phyloP scores from a whole-genome alignment of 305 asterid genomes.

The Fraxinus dipetala region DNA sequence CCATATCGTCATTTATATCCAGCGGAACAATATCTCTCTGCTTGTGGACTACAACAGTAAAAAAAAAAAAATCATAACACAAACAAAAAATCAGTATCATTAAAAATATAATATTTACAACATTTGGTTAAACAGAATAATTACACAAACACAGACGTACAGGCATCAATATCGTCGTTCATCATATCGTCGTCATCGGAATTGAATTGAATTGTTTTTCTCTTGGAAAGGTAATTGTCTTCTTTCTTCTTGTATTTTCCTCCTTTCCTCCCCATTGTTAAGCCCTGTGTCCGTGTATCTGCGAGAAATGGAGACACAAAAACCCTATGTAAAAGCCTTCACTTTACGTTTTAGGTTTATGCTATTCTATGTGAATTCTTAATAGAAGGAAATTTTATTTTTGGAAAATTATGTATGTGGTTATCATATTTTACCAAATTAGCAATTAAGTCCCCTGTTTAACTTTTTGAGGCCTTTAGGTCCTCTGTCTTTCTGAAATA shows the following conservation, averaged over 20 bases:
- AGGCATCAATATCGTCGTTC: conserved; percentile 65
- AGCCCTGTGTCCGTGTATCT: not conserved
- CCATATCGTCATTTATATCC: conserved; percentile 52
- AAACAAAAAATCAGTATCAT: not conserved
- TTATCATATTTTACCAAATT: not conserved
- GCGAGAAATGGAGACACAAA: not conserved
- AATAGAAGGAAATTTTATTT: not conserved
- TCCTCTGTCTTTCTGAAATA: not conserved
- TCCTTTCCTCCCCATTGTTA: conserved; percentile 43
- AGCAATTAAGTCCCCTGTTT: not conserved
- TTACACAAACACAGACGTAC: conserved; percentile 30
- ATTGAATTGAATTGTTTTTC: conserved; percentile 20
- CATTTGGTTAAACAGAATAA: not conserved
- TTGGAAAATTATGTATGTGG: not conserved
- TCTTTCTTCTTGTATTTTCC: conserved; percentile 56
- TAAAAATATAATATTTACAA: not conserved
- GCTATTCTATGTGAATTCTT: not conserved
- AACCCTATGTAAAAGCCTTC: not conserved
- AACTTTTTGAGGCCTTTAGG: not conserved
- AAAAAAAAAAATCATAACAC: not conserved
- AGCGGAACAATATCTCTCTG: conserved; percentile 75
- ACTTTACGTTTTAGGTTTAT: not conserved
- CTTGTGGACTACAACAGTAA: conserved; percentile 68
- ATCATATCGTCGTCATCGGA: conserved; percentile 51
- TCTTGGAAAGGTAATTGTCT: conserved; percentile 21